phyloP scores from a whole-genome alignment of 1,139 yeast genomes.

The Magnusiomyces suaveolens region DNA sequence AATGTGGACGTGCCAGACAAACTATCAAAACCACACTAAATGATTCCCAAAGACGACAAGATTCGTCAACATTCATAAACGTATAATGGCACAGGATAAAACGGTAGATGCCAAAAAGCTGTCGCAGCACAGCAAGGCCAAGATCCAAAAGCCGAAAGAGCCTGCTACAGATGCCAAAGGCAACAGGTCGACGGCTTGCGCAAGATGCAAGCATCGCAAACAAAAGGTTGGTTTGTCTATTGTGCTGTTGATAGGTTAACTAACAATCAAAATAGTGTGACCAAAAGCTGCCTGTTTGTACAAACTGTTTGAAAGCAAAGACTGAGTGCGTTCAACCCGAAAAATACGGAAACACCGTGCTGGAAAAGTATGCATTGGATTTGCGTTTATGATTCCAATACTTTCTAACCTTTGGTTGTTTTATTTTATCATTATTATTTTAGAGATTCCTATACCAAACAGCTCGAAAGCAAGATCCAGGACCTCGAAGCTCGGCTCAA shows the following conservation, averaged over 20 bases:
- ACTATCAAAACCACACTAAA: no score
- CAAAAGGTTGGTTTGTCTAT: background rate
- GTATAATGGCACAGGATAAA: no score
- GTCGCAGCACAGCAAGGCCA: no score
- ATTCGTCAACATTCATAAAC: no score
- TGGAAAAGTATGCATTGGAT: background rate
- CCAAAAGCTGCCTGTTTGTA: slow-evolving; percentile 4
- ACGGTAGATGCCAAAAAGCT: no score
- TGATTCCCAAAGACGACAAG: no score
- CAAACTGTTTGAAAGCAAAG: slow-evolving; percentile 2
- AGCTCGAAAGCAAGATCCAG: background rate
- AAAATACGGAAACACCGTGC: slow-evolving; percentile 1
- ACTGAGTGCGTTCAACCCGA: slow-evolving; percentile 5
- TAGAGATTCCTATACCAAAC: slow-evolving; percentile 1
- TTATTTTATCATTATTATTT: background rate
- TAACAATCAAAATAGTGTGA: slow-evolving; percentile 1
- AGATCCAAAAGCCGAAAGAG: no score
- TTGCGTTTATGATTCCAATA: background rate
- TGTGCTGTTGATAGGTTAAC: background rate
- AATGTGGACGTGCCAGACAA: no score
- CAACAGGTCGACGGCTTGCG: background rate
- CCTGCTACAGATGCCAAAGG: no score
- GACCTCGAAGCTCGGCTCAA: background rate
- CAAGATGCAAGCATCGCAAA: background rate
- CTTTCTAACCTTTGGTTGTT: background rate